Base-by-base conservation (phyloP, 2,329 filamentous ascomycete species). In the Sporothrix luriei region DNA sequence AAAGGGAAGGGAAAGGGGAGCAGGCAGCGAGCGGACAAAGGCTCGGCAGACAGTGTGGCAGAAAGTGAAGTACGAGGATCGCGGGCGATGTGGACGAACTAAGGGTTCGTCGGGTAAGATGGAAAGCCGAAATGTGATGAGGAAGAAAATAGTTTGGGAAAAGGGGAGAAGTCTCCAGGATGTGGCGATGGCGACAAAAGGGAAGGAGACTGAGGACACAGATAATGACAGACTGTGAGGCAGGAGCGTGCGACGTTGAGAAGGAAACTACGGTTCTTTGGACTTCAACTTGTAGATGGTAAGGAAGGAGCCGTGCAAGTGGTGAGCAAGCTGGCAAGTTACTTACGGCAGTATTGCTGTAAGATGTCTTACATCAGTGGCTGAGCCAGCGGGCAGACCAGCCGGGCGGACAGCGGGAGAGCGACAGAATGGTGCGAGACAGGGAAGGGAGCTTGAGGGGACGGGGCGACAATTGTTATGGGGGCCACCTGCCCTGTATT, bases 231-330 rank as follows among this genome's bases (percentile, higher is more conserved):
- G 61, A 46, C 4, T 13, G n/a, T 24, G 51, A 64, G 46, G 61
- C 43, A 64, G 43, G 46, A 29, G 24, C 46, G 61, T n/a, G 49
- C n/a, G 16, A 48, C n/a, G 24, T 49, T 29, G 10, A 64, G 16
- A 5, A 64, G 59, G 55, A 61, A 61, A 61, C 33, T 24, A 10
- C 55, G 55, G n/a, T 6, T 14, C 52, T 14, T 26, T 38, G 33
- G 33, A 61, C 55, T 33, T n/a, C n/a, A n/a, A 33, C 33, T 33
- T 33, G 4, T 7, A n/a, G 40, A 62, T 62, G 57, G 16, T 9
- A 57, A 33, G 57, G 55, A 61, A 61, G 55, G 57, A 62, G 21
- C 38, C 57, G 57, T 62, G 26, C 43, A 64, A 64, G 43, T 64
- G 43, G 59, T 64, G 59, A 64, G 57, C 38, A 33, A 33, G 29